These are phyloP conservation scores for Medicago truncatula DNA, from an alignment of 306 rosid species.

Conservation along the genomic window MtrunA17r5.0-ANR NC_053042.1:18624001-18624500, in stretches of 20 bases:
- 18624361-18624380: slow-evolving; percentile 28
- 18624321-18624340: slow-evolving; percentile 58
- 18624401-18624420: slow-evolving; percentile 47
- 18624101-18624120: slow-evolving; percentile 5
- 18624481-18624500: slow-evolving; percentile 32
- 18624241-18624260: not conserved
- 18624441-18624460: slow-evolving; percentile 54
- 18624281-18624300: not conserved
- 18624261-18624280: slow-evolving; percentile 9
- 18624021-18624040: not conserved
- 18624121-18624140: slow-evolving; percentile 19
- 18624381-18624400: slow-evolving; percentile 53
- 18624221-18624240: not conserved
- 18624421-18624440: slow-evolving; percentile 37
- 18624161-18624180: slow-evolving; percentile 49
- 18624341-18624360: slow-evolving; percentile 51
- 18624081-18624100: slow-evolving; percentile 24
- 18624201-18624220: slow-evolving; percentile 29
- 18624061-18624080: slow-evolving; percentile 7
- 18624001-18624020: slow-evolving; percentile 3
- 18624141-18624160: slow-evolving; percentile 32
- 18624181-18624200: slow-evolving; percentile 52
- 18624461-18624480: slow-evolving; percentile 51
- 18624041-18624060: slow-evolving; percentile 19
- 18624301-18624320: slow-evolving; percentile 55